Base-by-base conservation (phyloP, 2,329 filamentous ascomycete genomes). In the Aspergillus proliferans region DNA sequence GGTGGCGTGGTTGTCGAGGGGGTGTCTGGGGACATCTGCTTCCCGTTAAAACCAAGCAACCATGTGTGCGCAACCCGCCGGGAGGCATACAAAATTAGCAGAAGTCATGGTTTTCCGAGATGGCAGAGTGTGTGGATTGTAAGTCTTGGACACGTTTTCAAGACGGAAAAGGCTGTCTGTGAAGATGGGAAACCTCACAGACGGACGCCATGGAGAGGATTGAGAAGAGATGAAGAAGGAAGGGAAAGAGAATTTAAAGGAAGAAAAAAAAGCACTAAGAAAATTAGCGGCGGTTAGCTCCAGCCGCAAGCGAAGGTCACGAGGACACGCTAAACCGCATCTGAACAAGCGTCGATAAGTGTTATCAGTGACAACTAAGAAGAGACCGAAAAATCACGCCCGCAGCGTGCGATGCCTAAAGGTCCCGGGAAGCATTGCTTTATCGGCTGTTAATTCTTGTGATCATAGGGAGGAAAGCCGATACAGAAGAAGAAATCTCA, bases 1-100 rank as follows among this genome's bases (percentile, higher is more conserved):
- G 79, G 74, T 53, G 86, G 83, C 62, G 84, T 87, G 47, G 86
- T 77, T 47, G 85, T 86, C 52, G 87, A 88, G 60, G 86, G 76
- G 53, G 79, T 78, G 53, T 40, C 38, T 40, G 86, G 84, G 60
- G 87, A 89, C 68, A 81, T 80, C 83, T 86, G 67, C 52, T 58
- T 55, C 51, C 53, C 58, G 66, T 70, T 67, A 69, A 67, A 63
- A 66, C 56, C 51, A 55, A 54, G 59, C 52, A 54, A 62, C 57
- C 53, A 62, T 57, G 56, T 54, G 60, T 59, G 58, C 62, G 54
- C 57, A 58, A 56, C 53, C 62, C 58, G 58, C 60, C 61, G 63
- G 64, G 63, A 58, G 56, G 60, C 69, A 68, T 71, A 72, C 69
- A 51, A 67, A 59, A 63, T 69, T 68, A 62, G 66, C 60, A 56